Percentiles rank a stretch among this genome's conserved stretches.
Conservation (phyloP, 495 filamentous ascomycete species). For the Tuber aestivum region DNA sequence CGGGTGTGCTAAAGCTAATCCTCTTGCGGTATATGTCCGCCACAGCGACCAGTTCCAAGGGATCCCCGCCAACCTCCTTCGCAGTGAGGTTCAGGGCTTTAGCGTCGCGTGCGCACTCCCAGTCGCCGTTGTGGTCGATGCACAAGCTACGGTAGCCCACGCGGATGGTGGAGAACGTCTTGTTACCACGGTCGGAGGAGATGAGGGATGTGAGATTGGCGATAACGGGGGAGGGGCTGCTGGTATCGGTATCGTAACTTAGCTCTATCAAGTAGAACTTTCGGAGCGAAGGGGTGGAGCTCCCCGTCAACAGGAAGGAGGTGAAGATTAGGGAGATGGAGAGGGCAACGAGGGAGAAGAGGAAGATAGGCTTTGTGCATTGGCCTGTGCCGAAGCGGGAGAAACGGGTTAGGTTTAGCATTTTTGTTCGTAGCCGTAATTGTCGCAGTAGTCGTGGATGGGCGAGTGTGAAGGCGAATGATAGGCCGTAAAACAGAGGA, state of each 20-base stretch:
- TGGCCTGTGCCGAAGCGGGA: conserved; percentile 25
- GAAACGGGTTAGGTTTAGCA: conserved; percentile 18
- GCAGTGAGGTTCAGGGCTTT: conserved; percentile 12
- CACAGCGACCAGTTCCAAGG: conserved; percentile 34
- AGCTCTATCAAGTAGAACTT: conserved; percentile 40
- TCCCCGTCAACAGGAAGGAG: conserved; percentile 42
- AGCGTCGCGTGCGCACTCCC: conserved; percentile 22
- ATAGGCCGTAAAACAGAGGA: background rate
- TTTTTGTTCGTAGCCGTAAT: conserved; percentile 13
- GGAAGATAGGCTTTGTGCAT: conserved; percentile 33
- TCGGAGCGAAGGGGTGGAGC: conserved; percentile 21
- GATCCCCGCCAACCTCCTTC: conserved; percentile 28
- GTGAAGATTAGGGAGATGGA: conserved; percentile 44
- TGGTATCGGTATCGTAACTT: conserved; percentile 20
- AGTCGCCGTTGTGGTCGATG: conserved; percentile 29
- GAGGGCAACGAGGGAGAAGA: conserved; percentile 26
- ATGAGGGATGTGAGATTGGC: conserved; percentile 27
- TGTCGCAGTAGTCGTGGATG: background rate
- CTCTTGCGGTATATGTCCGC: conserved; percentile 35
- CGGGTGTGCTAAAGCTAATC: conserved; percentile 28
- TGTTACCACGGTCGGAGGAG: conserved; percentile 20
- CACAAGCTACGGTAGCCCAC: conserved; percentile 39
- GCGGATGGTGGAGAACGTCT: conserved; percentile 21
- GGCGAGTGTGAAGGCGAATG: background rate
- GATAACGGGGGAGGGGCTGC: conserved; percentile 18